Evolutionary conservation across 1,284 basidiomycete genomes (phyloP), one percentile per base, ranked within the genome.

Genomic region (Moesziomyces sp.): DNA sequence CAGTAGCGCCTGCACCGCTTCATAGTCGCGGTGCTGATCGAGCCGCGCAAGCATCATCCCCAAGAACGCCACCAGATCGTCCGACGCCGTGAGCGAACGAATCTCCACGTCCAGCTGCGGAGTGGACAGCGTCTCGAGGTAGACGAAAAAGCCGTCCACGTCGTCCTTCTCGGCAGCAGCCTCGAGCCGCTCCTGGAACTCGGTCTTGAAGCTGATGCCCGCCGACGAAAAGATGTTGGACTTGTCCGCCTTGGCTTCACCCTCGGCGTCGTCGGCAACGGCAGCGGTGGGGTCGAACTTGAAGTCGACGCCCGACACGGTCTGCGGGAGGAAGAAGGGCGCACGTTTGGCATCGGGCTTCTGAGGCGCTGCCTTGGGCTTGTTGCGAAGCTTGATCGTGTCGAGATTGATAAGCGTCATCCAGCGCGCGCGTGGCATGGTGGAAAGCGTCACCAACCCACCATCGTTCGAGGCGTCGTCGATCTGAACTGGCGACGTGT

Each of bases 381-480:
- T 97, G 85, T 99, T 98, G 49, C 88, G 65, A 79, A 91, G 91
- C 85, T 93, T 92, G 79, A 99, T 98, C 40, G 94, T 91, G 77
- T 99, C 97, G 38, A 99, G 88, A 82, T 98, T 97, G 61, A 99
- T 88, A 21, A 99, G 86, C 0, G 97, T 96, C 85, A 97, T 93
- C 97, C 97, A 99, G 76, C 93, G 88, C 14, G 94, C 91, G 43
- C 95, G 90, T 18, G 97, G 96, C 55, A 99, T 88, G 26, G 95
- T 87, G 5, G 94, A 96, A 16, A 99, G 87, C 0, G 97, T 99
- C 51, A 98, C 89, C 14, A 84, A 55, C 1, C 66, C 65, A 10
- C 66, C 66, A 18, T 65, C 59, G 18, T 54, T 60, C 9, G 62
- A 35, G 0, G 54, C 8, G 42, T 73, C 72, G 18, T 23, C 93